Evolutionary conservation across 345 rosid genomes (phyloP).

Genomic region (Citropsis articulata): DNA sequence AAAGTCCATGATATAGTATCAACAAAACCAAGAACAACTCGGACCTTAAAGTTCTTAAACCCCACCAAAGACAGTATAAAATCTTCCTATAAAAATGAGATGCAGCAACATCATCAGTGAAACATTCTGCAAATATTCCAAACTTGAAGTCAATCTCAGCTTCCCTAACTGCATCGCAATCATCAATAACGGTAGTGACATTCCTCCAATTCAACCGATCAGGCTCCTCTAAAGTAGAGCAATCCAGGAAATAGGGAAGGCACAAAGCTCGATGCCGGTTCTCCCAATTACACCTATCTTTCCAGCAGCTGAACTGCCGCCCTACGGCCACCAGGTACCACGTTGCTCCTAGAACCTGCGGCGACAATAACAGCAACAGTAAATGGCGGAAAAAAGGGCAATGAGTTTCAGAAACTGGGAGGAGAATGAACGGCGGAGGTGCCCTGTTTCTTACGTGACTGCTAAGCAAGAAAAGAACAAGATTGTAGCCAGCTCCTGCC

Average conservation of each 20-base stretch:
- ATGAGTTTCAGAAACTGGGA: background rate
- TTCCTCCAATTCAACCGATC: conserved; percentile 72
- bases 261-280: conserved; percentile 39
- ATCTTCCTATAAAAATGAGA: conserved; percentile 50
- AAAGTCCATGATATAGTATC: background rate
- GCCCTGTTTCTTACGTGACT: conserved; percentile 54
- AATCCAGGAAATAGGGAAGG: conserved; percentile 58
- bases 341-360: conserved; percentile 74
- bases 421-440: background rate
- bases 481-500: conserved; percentile 86
- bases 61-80: conserved; percentile 93
- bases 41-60: conserved; percentile 77
- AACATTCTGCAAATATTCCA: conserved; percentile 81
- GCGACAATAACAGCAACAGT: background rate
- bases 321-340: conserved; percentile 78
- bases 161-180: conserved; percentile 54
- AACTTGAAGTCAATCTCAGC: conserved; percentile 40
- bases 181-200: conserved; percentile 48
- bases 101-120: conserved; percentile 58
- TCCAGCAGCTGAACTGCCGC: conserved; percentile 79
- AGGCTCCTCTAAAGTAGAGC: conserved; percentile 33
- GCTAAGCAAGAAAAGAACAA: conserved; percentile 71
- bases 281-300: conserved; percentile 49
- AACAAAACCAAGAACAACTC: background rate
- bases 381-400: background rate